phyloP scores from a whole-genome alignment of 345 rosid species.

The Anacardium occidentale region DNA sequence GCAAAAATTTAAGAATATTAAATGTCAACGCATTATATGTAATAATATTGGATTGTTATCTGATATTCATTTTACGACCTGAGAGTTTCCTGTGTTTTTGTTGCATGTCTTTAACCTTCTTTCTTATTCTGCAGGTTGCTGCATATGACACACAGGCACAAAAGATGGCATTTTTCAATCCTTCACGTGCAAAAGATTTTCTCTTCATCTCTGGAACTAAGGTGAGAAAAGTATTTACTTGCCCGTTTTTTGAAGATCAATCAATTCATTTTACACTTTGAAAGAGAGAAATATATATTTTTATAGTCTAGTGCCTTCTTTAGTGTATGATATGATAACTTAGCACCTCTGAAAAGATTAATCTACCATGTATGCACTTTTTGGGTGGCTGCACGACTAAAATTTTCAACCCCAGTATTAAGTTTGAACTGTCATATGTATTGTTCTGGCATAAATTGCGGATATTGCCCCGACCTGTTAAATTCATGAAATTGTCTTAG shows the following conservation, averaged over 20 bases:
- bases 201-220: slow-evolving; percentile 96
- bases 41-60: background rate
- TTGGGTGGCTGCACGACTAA: no score
- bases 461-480: background rate
- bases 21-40: background rate
- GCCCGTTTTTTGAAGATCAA: background rate
- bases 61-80: background rate
- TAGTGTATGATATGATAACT: background rate
- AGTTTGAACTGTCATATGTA: background rate
- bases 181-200: slow-evolving; percentile 82
- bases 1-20: slow-evolving; percentile 2
- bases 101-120: background rate
- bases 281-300: background rate
- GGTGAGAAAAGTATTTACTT: slow-evolving; percentile 35
- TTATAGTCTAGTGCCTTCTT: background rate
- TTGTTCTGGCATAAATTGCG: background rate
- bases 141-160: slow-evolving; percentile 78
- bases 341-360: background rate
- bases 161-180: slow-evolving; percentile 96
- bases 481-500: background rate
- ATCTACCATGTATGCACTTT: background rate
- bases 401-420: background rate
- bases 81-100: background rate
- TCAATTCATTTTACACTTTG: background rate
- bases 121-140: slow-evolving; percentile 60